A percentile compares a stretch with the other conserved stretches of the same genome.
These are phyloP conservation scores for Trichoderma atrobrunneum DNA, from an alignment of 2,329 filamentous ascomycete species.

Conservation along the genomic window DNA sequence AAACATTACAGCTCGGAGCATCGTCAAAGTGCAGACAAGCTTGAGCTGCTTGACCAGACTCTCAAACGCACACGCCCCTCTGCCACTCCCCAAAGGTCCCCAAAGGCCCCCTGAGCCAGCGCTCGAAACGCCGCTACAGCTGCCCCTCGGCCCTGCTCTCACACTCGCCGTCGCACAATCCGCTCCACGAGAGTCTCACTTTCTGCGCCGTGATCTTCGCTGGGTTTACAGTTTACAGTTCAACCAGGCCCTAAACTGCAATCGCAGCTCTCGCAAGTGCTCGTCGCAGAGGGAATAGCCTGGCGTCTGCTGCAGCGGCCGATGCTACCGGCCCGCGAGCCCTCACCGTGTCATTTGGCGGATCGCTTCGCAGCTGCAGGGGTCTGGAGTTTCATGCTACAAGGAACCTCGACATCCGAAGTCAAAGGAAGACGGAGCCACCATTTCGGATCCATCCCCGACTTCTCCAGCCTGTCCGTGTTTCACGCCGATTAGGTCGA, in stretches of 20 bases:
- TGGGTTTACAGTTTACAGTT: background rate
- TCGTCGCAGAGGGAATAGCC: background rate
- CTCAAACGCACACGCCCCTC: conserved; percentile 15
- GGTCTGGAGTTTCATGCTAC: conserved; percentile 18
- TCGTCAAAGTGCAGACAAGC: background rate
- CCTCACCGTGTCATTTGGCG: conserved; percentile 1
- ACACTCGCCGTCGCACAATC: conserved; percentile 23
- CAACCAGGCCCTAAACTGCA: background rate
- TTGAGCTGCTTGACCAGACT: background rate
- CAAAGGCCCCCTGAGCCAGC: conserved; percentile 3
- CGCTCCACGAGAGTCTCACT: conserved; percentile 9
- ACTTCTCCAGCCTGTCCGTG: conserved; percentile 5
- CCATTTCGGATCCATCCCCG: conserved; percentile 3
- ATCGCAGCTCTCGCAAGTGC: background rate
- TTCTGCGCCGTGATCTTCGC: background rate
- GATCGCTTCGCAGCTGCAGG: conserved; percentile 12
- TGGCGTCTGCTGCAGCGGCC: background rate
- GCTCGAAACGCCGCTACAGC: conserved; percentile 21
- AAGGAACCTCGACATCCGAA: conserved; percentile 18
- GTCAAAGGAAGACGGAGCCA: conserved; percentile 7
- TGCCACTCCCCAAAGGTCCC: background rate
- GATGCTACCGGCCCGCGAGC: background rate
- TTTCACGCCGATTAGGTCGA: conserved; percentile 2
- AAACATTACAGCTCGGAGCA: background rate
- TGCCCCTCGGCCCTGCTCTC: conserved; percentile 20